These are phyloP conservation scores for Peterozyma toletana DNA, from an alignment of 805 yeast species.

Conservation along the genomic window DNA sequence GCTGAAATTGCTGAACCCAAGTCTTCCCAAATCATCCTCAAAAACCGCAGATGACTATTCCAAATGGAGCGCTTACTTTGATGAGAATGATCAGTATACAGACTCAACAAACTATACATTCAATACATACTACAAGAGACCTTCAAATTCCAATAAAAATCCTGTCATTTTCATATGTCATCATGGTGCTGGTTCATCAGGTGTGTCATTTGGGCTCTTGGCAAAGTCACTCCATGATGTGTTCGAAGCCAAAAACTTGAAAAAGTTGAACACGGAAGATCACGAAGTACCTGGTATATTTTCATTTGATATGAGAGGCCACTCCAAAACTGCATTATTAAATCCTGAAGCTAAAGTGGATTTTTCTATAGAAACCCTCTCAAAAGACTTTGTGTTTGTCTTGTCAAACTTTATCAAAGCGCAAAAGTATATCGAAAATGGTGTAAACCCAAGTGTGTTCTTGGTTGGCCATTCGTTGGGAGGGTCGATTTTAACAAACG, in stretches of 20 bases:
- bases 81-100: slow-evolving; percentile 12
- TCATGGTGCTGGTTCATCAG: slow-evolving; percentile 95
- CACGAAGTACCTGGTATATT: slow-evolving; percentile 52
- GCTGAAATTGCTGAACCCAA: background rate
- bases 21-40: background rate
- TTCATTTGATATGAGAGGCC: slow-evolving; percentile 80
- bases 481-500: slow-evolving; percentile 71
- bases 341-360: slow-evolving; percentile 20
- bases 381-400: slow-evolving; percentile 49
- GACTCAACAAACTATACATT: slow-evolving; percentile 24
- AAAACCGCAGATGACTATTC: slow-evolving; percentile 4
- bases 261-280: slow-evolving; percentile 14
- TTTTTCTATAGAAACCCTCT: slow-evolving; percentile 43
- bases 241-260: slow-evolving; percentile 18
- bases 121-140: slow-evolving; percentile 53
- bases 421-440: slow-evolving; percentile 9
- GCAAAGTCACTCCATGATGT: slow-evolving; percentile 32
- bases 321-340: slow-evolving; percentile 45
- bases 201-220: slow-evolving; percentile 63
- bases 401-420: slow-evolving; percentile 28
- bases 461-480: slow-evolving; percentile 91
- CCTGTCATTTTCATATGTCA: slow-evolving; percentile 66
- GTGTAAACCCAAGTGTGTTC: slow-evolving; percentile 32
- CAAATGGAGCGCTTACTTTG: slow-evolving; percentile 29
- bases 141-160: slow-evolving; percentile 23